Evolutionary conservation across 2,329 filamentous ascomycete species (phyloP).

Genomic region (Sporothrix inflata): DNA sequence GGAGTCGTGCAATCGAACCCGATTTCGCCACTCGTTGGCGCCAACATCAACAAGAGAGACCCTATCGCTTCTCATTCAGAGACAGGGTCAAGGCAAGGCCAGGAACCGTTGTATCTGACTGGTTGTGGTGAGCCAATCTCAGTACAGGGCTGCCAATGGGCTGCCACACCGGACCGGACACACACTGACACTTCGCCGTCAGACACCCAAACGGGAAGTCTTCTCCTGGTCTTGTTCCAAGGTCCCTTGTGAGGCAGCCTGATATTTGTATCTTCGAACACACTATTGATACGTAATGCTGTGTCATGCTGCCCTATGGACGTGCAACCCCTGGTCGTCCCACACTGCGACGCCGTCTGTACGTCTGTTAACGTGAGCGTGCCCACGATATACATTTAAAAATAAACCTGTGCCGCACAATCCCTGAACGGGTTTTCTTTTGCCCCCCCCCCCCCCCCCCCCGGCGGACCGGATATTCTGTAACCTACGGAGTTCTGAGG

Average conservation of each 20-base stretch:
- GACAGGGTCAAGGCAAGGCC: background rate
- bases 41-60: background rate
- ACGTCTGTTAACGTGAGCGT: background rate
- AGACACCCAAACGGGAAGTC: background rate
- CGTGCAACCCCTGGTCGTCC: background rate
- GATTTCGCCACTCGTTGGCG: slow-evolving; percentile 10
- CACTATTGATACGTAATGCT: slow-evolving; percentile 8
- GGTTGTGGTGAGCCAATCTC: background rate
- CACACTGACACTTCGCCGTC: background rate
- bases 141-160: background rate
- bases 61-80: background rate
- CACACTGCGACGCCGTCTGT: background rate
- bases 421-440: no score
- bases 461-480: background rate
- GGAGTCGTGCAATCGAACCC: background rate
- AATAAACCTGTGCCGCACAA: background rate
- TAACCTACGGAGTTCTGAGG: background rate
- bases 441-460: no score
- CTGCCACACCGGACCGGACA: slow-evolving; percentile 2
- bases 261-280: background rate
- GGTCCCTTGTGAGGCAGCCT: background rate
- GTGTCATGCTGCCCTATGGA: background rate
- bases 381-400: background rate
- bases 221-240: background rate
- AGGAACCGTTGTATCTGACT: slow-evolving; percentile 10